phyloP scores from a whole-genome alignment of 768 basidiomycete species.

The Amanita pallidorosea region DNA sequence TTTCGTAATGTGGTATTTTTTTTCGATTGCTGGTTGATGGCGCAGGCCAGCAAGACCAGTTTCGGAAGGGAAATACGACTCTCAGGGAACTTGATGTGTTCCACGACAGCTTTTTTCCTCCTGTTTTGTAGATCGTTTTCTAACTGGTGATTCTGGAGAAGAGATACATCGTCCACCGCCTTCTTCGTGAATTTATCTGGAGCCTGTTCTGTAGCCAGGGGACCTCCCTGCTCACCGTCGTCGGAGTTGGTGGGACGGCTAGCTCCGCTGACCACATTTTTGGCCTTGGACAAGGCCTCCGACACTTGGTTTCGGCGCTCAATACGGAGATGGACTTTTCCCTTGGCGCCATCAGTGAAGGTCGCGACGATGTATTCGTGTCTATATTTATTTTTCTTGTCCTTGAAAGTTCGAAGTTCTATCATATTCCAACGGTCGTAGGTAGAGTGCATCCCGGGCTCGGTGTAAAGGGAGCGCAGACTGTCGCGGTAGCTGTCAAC shows the following conservation, averaged over 20 bases:
- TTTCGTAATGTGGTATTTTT: background rate
- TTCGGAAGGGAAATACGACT: background rate
- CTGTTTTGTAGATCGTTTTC: background rate
- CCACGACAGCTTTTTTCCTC: background rate
- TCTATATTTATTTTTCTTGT: background rate
- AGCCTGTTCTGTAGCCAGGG: background rate
- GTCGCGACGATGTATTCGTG: background rate
- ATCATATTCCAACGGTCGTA: background rate
- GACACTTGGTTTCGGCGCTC: background rate
- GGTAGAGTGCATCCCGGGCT: background rate
- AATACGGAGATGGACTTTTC: background rate
- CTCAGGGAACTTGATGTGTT: background rate
- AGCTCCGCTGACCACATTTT: no score
- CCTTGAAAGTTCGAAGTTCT: background rate
- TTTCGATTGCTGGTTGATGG: background rate
- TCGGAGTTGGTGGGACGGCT: no score
- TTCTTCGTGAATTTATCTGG: background rate
- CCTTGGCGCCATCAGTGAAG: background rate
- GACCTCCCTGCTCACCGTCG: no score
- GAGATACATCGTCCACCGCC: background rate
- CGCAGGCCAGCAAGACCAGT: background rate
- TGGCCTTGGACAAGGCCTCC: background rate
- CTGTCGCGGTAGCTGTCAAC: background rate
- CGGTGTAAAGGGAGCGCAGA: background rate
- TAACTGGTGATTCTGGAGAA: background rate